Base-by-base conservation (phyloP, 768 basidiomycete species). In the Coprinopsis strossmayeri region DNA sequence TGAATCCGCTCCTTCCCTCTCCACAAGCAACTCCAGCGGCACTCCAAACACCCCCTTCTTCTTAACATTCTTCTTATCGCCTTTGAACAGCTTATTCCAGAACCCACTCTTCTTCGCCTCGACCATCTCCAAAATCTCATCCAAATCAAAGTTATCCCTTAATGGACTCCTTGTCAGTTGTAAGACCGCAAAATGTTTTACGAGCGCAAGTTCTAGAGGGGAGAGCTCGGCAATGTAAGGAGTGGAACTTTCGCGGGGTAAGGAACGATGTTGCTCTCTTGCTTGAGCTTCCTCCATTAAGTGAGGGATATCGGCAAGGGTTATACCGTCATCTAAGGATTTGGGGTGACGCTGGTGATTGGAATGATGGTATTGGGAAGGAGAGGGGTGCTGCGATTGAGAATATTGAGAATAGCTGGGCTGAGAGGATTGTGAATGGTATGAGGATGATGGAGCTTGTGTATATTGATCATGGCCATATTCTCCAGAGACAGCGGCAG, bases 1-100 rank as follows among this genome's bases (percentile, higher is more conserved):
- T 17, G 95, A 96, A 68, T 99, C 96, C n/a, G 89, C 84, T 4
- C 96, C 95, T 63, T 95, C 92, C 54, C 85, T 77, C 55, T 98
- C 94, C 23, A 95, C 95, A 37, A 99, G 71, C 24, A 92, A 71
- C 57, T 99, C 96, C 51, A 99, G 75, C 3, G 91, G 92, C 47
- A 98, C 81, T 47, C 90, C 83, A 64, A 99, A 99, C 25, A 95
- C 88, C 83, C 88, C 87, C 66, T 91, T 89, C 69, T 88, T 89
- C 80, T 88, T 84, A 63, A 86, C 81, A 49, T 85, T 85, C 69
- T 94, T 94, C 78, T 95, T 91, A 54, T 93, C 84, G 15, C 78
- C 80, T 64, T 96, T 50, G 73, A 99, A 97, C 15, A 97, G 65
- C 66, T 93, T 91, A 54, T 89, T 88, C 93, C 93, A 99, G 68